phyloP scores from a whole-genome alignment of 1,139 yeast genomes.

The Zygosaccharomyces pseudobailii region DNA sequence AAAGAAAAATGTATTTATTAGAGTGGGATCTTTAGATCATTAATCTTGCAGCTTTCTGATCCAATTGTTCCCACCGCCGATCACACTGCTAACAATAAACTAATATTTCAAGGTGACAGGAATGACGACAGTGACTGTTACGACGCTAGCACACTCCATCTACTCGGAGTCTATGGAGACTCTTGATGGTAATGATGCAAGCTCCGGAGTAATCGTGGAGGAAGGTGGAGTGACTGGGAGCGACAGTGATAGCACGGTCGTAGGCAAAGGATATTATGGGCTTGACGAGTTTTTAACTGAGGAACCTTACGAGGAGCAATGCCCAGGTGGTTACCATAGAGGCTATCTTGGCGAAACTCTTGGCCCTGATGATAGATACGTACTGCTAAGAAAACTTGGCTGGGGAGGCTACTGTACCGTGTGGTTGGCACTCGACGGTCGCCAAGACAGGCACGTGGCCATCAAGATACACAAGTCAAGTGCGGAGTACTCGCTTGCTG shows the following conservation, averaged over 20 bases:
- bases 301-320: conserved; percentile 41
- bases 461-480: conserved; percentile 76
- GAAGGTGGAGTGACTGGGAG: neutral
- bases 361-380: conserved; percentile 57
- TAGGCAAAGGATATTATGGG: neutral
- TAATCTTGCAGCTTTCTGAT: neutral
- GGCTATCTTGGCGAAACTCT: conserved; percentile 66
- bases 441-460: conserved; percentile 62
- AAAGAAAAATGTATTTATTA: neutral
- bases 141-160: neutral
- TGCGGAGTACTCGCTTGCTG: conserved; percentile 71
- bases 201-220: neutral
- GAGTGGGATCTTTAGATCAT: neutral
- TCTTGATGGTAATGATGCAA: neutral
- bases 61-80: neutral
- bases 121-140: conserved; percentile 2
- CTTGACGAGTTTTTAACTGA: conserved; percentile 30
- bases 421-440: conserved; percentile 70
- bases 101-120: neutral
- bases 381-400: conserved; percentile 72
- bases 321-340: conserved; percentile 85
- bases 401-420: conserved; percentile 93
- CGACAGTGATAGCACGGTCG: conserved; percentile 2
- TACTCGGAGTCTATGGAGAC: conserved; percentile 1
- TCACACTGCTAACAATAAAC: neutral